These are phyloP conservation scores for Xylariaceae sp. DNA, from an alignment of 2,329 filamentous ascomycete genomes.

Conservation along the genomic window DNA sequence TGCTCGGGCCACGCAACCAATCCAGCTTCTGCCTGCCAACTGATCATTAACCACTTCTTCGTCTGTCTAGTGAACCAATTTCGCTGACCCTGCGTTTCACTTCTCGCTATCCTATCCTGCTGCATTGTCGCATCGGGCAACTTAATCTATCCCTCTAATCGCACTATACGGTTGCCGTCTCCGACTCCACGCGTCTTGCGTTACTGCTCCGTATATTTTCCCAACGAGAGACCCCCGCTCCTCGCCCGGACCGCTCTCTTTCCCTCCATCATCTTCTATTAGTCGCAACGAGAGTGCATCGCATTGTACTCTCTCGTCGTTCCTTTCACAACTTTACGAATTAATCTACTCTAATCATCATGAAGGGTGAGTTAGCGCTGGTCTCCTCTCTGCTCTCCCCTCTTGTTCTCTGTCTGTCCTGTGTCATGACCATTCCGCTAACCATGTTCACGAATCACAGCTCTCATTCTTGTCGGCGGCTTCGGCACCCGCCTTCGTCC, in stretches of 20 bases:
- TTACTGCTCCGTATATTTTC: neutral
- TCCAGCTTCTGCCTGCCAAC: neutral
- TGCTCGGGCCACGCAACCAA: neutral
- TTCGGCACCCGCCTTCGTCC: conserved; percentile 97
- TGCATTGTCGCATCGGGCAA: conserved; percentile 1
- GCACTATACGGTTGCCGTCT: neutral
- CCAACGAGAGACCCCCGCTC: neutral
- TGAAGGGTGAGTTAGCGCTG: conserved; percentile 37
- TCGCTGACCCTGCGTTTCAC: neutral
- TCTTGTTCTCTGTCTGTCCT: neutral
- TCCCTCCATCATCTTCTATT: neutral
- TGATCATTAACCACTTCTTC: neutral
- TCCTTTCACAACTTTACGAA: conserved; percentile 3
- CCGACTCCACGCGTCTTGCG: neutral
- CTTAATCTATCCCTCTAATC: neutral
- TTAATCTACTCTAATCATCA: conserved; percentile 23
- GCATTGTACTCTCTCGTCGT: conserved; percentile 1
- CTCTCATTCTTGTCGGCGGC: conserved; percentile 97
- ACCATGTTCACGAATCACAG: conserved; percentile 41
- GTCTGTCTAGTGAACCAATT: neutral
- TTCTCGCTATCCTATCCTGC: neutral
- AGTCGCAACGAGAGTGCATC: neutral
- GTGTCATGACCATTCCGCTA: conserved; percentile 7
- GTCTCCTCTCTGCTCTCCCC: conserved; percentile 7
- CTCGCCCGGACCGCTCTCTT: neutral